These are phyloP conservation scores for Aphanocladium album DNA, from an alignment of 2,329 filamentous ascomycete genomes.

Conservation along the genomic window DNA sequence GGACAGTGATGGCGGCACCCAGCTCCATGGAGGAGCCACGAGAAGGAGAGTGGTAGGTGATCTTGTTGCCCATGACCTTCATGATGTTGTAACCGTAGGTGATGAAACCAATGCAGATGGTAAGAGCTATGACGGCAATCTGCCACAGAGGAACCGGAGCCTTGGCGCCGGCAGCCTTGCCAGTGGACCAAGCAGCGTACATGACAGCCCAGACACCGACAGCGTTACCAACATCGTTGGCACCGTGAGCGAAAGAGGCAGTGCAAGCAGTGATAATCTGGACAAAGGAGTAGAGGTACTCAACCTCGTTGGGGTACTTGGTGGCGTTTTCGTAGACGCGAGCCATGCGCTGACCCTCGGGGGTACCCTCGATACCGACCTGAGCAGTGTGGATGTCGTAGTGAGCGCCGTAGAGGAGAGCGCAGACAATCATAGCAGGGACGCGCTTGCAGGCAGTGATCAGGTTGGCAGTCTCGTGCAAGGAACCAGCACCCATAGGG, in stretches of 20 bases:
- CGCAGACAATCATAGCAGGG: slow-evolving; percentile 61
- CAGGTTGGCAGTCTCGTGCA: slow-evolving; percentile 72
- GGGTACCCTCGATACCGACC: slow-evolving; percentile 63
- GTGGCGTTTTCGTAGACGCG: slow-evolving; percentile 58
- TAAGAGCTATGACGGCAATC: slow-evolving; percentile 61
- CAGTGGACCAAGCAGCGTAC: slow-evolving; percentile 62
- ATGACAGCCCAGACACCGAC: slow-evolving; percentile 67
- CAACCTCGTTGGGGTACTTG: slow-evolving; percentile 66
- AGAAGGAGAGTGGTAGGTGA: slow-evolving; percentile 61
- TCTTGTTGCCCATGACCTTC: slow-evolving; percentile 81
- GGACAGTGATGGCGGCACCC: slow-evolving; percentile 71
- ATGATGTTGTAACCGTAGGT: slow-evolving; percentile 83
- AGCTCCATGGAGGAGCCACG: slow-evolving; percentile 69
- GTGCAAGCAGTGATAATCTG: slow-evolving; percentile 65
- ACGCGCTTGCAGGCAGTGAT: slow-evolving; percentile 58
- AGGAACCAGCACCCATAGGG: slow-evolving; percentile 64
- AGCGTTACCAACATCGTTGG: slow-evolving; percentile 71
- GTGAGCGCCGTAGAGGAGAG: slow-evolving; percentile 66
- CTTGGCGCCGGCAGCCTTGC: slow-evolving; percentile 55
- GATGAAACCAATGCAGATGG: slow-evolving; percentile 61
- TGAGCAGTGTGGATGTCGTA: slow-evolving; percentile 80
- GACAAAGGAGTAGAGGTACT: slow-evolving; percentile 64
- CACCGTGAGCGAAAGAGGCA: slow-evolving; percentile 69
- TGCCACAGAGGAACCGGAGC: slow-evolving; percentile 69
- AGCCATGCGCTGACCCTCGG: slow-evolving; percentile 67